A percentile compares a stretch with the other conserved stretches of the same genome.
Conservation (phyloP, 2,329 filamentous ascomycete genomes). For the Diaporthe australafricana region DNA sequence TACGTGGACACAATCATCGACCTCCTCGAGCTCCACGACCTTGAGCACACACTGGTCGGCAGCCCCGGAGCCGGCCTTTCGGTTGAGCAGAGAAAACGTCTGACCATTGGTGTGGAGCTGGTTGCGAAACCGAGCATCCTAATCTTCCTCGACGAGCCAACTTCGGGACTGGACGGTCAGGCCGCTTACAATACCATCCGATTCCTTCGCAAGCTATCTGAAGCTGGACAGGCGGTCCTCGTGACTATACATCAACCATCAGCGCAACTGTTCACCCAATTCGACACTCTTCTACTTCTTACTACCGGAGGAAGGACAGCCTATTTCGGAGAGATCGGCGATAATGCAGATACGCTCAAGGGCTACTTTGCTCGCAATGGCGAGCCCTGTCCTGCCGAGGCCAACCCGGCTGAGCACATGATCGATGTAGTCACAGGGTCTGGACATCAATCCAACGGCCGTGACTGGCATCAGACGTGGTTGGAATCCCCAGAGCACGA, state of each 20-base stretch:
- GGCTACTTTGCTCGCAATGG: slow-evolving; percentile 65
- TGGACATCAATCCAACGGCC: slow-evolving; percentile 68
- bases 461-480: slow-evolving; percentile 75
- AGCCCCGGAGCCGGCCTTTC: slow-evolving; percentile 55
- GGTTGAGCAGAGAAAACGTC: slow-evolving; percentile 68
- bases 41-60: slow-evolving; percentile 61
- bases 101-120: slow-evolving; percentile 78
- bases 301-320: slow-evolving; percentile 64
- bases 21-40: slow-evolving; percentile 60
- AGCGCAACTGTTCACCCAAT: slow-evolving; percentile 66
- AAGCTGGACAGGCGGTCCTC: slow-evolving; percentile 68
- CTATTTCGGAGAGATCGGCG: slow-evolving; percentile 66
- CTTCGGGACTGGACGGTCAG: slow-evolving; percentile 68
- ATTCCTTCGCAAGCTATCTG: slow-evolving; percentile 70
- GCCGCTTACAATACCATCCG: slow-evolving; percentile 72
- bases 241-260: slow-evolving; percentile 72
- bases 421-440: slow-evolving; percentile 71
- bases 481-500: slow-evolving; percentile 47
- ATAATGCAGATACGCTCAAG: slow-evolving; percentile 59
- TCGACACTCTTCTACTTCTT: slow-evolving; percentile 67
- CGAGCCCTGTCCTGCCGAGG: slow-evolving; percentile 59
- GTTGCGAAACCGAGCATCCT: slow-evolving; percentile 54
- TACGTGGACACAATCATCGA: slow-evolving; percentile 86
- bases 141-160: slow-evolving; percentile 73
- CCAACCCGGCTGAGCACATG: slow-evolving; percentile 68